Conservation (phyloP, 805 yeast species). For the Saitoella complicata region DNA sequence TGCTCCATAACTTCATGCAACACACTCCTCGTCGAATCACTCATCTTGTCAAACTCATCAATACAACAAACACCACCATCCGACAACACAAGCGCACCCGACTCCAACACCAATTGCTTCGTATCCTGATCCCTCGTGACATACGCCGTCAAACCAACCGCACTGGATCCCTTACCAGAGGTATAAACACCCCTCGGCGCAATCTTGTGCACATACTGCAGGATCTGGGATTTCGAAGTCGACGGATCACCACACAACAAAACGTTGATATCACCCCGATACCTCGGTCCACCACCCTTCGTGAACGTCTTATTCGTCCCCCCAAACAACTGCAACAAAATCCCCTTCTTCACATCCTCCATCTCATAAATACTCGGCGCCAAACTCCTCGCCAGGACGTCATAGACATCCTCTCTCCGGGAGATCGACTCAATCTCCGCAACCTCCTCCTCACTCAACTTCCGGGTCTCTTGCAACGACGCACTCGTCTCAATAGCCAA, state of each 20-base stretch:
- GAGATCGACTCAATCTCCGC: slow-evolving; percentile 45
- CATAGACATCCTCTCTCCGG: slow-evolving; percentile 64
- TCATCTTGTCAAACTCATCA: slow-evolving; percentile 97
- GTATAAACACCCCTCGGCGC: slow-evolving; percentile 98
- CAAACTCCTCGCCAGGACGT: slow-evolving; percentile 68
- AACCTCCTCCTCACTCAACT: slow-evolving; percentile 53
- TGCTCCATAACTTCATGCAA: slow-evolving; percentile 99
- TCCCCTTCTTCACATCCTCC: slow-evolving; percentile 94
- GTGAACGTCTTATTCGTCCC: slow-evolving; percentile 80
- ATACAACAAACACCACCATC: slow-evolving; percentile 99
- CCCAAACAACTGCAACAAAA: slow-evolving; percentile 80
- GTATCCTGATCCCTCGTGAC: slow-evolving; percentile 90
- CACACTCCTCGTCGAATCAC: slow-evolving; percentile 83
- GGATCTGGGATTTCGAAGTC: slow-evolving; percentile 84
- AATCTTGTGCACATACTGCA: slow-evolving; percentile 90
- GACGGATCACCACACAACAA: slow-evolving; percentile 96
- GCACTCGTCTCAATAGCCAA: slow-evolving; percentile 23
- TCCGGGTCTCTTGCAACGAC: slow-evolving; percentile 64
- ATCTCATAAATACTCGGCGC: slow-evolving; percentile 96
- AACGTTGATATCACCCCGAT: slow-evolving; percentile 89
- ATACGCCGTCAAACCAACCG: slow-evolving; percentile 96
- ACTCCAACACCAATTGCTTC: slow-evolving; percentile 78
- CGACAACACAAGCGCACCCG: slow-evolving; percentile 89
- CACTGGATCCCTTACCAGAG: slow-evolving; percentile 97
- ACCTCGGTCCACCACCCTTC: slow-evolving; percentile 69